Evolutionary conservation across 192 early-diverging fungal genomes (phyloP).

Genomic region (Umbelopsis vinacea): DNA sequence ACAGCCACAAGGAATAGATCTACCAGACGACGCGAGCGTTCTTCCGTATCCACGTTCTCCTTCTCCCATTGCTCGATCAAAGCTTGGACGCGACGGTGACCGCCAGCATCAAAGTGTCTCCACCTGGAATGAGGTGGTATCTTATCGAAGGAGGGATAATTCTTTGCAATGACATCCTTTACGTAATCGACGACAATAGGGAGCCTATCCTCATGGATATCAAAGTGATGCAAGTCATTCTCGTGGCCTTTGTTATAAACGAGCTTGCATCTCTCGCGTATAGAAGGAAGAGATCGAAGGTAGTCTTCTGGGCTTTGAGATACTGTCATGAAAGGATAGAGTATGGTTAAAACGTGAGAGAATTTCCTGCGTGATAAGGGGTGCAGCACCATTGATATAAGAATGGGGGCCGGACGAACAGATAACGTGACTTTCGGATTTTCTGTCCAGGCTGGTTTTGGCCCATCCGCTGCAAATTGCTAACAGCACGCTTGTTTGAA

Average conservation of each 20-base stretch:
- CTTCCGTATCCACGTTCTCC: constrained; percentile 41
- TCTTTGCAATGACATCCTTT: constrained; percentile 64
- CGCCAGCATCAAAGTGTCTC: constrained; percentile 77
- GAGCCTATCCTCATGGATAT: constrained; percentile 67
- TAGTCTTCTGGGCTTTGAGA: constrained; percentile 42
- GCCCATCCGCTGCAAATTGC: too few species aligned
- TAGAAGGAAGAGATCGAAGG: constrained; percentile 70
- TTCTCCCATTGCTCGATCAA: constrained; percentile 54
- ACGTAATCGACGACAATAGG: constrained; percentile 71
- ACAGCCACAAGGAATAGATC: constrained; percentile 92
- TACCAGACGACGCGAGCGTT: constrained; percentile 70
- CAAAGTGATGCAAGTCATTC: constrained; percentile 71
- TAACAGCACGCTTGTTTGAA: not conserved
- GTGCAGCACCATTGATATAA: not conserved
- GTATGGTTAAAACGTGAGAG: constrained; percentile 13
- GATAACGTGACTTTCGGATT: not conserved
- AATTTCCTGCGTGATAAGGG: constrained; percentile 19
- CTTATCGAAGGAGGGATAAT: constrained; percentile 62
- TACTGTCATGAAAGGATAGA: not conserved
- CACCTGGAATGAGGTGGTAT: constrained; percentile 90
- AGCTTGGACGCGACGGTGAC: constrained; percentile 48
- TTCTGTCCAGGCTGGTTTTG: not conserved
- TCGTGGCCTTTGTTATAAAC: constrained; percentile 64
- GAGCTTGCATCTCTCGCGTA: constrained; percentile 70
- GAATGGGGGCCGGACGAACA: not conserved